Percentiles rank a stretch among this genome's conserved stretches.
phyloP scores from a whole-genome alignment of 2,329 filamentous ascomycete genomes.

The Fusarium verticillioides region DNA sequence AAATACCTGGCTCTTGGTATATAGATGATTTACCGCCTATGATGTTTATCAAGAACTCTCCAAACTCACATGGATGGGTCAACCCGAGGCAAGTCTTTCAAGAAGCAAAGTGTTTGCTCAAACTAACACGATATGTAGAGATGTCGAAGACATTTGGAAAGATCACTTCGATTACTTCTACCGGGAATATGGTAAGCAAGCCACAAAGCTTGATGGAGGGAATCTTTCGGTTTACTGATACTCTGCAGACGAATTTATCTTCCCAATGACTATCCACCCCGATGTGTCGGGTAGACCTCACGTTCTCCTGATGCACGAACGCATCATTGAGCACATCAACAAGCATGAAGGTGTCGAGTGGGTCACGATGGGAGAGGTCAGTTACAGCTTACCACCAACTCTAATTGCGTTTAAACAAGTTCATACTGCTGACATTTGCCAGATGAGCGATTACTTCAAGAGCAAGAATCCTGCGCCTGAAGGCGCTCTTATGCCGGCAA shows the following conservation, averaged over 20 bases:
- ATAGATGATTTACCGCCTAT: conserved; percentile 74
- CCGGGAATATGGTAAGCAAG: not conserved
- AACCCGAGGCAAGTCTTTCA: not conserved
- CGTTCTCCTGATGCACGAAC: conserved; percentile 77
- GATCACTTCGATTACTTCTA: conserved; percentile 4
- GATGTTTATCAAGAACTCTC: conserved; percentile 65
- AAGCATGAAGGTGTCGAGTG: conserved; percentile 70
- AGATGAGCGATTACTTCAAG: conserved; percentile 6
- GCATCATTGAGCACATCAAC: conserved; percentile 74
- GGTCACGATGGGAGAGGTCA: conserved; percentile 72
- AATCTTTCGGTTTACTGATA: not conserved
- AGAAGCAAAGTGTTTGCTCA: rapidly evolving
- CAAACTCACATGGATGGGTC: conserved; percentile 5
- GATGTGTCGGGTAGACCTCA: conserved; percentile 79
- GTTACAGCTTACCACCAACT: not conserved
- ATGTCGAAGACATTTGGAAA: conserved; percentile 6
- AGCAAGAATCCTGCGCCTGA: not conserved
- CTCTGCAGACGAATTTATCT: not conserved
- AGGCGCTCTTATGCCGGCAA: not conserved
- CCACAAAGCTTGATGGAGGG: rapidly evolving
- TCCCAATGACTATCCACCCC: conserved; percentile 81
- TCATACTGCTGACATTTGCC: not conserved
- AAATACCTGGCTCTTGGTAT: conserved; percentile 72
- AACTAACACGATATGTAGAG: not conserved
- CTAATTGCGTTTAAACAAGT: rapidly evolving